Evolutionary conservation across 495 filamentous ascomycete species (phyloP), one percentile per base, ranked within the genome.

Genomic region (Bacidia gigantensis): DNA sequence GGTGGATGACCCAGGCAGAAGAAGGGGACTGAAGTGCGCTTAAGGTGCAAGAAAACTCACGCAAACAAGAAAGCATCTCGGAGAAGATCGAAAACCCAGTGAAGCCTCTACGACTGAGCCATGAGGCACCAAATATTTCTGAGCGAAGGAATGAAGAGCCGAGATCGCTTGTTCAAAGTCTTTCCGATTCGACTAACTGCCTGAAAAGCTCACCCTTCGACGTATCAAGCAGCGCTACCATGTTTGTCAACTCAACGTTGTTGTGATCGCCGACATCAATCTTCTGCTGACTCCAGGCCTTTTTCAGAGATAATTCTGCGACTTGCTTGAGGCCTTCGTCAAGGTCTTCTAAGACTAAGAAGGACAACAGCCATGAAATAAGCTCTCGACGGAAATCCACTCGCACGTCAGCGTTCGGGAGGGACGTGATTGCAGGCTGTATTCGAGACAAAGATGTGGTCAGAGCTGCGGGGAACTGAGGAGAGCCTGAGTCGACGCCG

Each of bases 31-130:
- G 79, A 87, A 54, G 63, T 67, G n/a, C 71, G 88, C 48, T 55
- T 95, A 32, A 79, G 72, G 61, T 65, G 61, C 14, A 97, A 96
- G 68, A 95, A 93, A 67, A 57, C 71, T 24, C 84, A 84, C 47
- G 81, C 83, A 58, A 77, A 70, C 46, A 97, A 96, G 70, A 97
- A 97, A 66, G 74, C 72, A 22, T 74, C 69, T 52, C 76, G 89
- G 21, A 76, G 74, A 64, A 71, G 76, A 12, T 61, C 29, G 29
- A 35, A 5, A 35, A 14, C 5, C 29, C 14, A 14, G 14, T 35
- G n/a, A n/a, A n/a, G n/a, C n/a, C n/a, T n/a, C n/a, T n/a, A n/a
- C n/a, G n/a, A n/a, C n/a, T n/a, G n/a, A n/a, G n/a, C n/a, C n/a
- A n/a, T n/a, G n/a, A n/a, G n/a, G n/a, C n/a, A n/a, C n/a, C n/a